Conservation (phyloP, 2,329 filamentous ascomycete species). For the Penicillium sp. region DNA sequence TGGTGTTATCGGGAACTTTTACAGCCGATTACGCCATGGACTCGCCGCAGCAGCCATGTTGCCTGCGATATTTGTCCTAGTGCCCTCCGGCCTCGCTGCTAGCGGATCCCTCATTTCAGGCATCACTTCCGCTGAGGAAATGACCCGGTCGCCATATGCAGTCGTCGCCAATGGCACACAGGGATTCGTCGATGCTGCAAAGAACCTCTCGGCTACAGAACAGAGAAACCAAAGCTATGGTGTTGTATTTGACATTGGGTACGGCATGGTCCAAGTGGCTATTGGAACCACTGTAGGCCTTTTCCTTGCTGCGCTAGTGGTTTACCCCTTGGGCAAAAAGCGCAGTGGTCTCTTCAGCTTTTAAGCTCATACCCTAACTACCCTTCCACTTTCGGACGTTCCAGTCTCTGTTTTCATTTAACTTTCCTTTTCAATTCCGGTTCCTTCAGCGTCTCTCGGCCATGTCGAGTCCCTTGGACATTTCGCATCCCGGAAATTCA, state of each 20-base stretch:
- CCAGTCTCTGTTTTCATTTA: not conserved
- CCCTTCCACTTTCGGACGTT: too few species aligned
- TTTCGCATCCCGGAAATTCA: slow-evolving; percentile 5
- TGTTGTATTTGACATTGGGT: slow-evolving; percentile 49
- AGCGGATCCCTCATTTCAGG: slow-evolving; percentile 61
- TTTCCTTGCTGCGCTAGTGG: slow-evolving; percentile 51
- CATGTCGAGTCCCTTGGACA: slow-evolving; percentile 2
- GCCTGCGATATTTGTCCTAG: slow-evolving; percentile 79
- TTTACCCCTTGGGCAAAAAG: slow-evolving; percentile 52
- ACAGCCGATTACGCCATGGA: slow-evolving; percentile 72
- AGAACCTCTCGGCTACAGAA: slow-evolving; percentile 28
- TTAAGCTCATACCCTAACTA: slow-evolving; percentile 11
- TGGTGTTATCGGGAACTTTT: slow-evolving; percentile 77
- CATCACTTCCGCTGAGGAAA: slow-evolving; percentile 61
- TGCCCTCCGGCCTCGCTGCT: slow-evolving; percentile 63
- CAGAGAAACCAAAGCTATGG: slow-evolving; percentile 46
- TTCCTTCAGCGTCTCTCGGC: slow-evolving; percentile 5
- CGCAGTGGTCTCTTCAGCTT: slow-evolving; percentile 54
- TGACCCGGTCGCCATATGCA: slow-evolving; percentile 37
- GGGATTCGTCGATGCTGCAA: slow-evolving; percentile 35
- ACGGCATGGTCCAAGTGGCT: slow-evolving; percentile 53
- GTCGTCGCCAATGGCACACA: slow-evolving; percentile 33
- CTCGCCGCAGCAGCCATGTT: slow-evolving; percentile 84
- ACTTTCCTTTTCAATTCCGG: not conserved
- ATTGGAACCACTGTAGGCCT: slow-evolving; percentile 54